Conservation (phyloP, 192 early-diverging fungal genomes). For the Umbelopsis vinacea region DNA sequence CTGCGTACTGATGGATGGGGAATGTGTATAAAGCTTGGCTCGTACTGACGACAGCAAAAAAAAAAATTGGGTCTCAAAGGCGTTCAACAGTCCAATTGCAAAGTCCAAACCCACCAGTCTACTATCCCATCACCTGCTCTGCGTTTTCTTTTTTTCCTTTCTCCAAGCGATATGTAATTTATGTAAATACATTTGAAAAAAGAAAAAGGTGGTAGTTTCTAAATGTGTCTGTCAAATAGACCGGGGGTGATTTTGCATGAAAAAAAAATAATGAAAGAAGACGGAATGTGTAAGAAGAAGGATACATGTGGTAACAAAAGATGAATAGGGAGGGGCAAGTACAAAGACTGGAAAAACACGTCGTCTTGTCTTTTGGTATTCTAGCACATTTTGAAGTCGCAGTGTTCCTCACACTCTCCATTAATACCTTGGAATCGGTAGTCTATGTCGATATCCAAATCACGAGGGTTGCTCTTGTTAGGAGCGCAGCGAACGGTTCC, state of each 20-base stretch:
- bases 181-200: constrained; percentile 1
- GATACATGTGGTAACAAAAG: not conserved
- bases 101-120: constrained; percentile 1
- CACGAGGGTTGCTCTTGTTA: constrained; percentile 88
- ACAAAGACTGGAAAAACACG: too few relatives aligned
- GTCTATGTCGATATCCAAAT: constrained; percentile 88
- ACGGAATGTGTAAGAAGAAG: too few relatives aligned
- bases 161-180: too few relatives aligned
- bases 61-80: constrained; percentile 1
- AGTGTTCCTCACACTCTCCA: constrained; percentile 22
- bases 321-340: not conserved
- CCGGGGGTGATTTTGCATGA: not conserved
- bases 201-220: not conserved
- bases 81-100: constrained; percentile 10
- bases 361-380: not conserved
- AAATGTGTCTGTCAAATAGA: not conserved
- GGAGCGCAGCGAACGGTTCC: constrained; percentile 60
- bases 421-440: constrained; percentile 66
- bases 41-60: not conserved
- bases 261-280: too few relatives aligned
- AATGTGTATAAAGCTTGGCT: not conserved
- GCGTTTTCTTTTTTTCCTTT: not conserved
- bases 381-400: constrained; percentile 42
- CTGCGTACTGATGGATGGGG: not conserved
- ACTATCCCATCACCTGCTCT: not conserved